These are phyloP conservation scores for Cercospora sesami DNA, from an alignment of 2,329 filamentous ascomycete species.

Conservation along the genomic window DNA sequence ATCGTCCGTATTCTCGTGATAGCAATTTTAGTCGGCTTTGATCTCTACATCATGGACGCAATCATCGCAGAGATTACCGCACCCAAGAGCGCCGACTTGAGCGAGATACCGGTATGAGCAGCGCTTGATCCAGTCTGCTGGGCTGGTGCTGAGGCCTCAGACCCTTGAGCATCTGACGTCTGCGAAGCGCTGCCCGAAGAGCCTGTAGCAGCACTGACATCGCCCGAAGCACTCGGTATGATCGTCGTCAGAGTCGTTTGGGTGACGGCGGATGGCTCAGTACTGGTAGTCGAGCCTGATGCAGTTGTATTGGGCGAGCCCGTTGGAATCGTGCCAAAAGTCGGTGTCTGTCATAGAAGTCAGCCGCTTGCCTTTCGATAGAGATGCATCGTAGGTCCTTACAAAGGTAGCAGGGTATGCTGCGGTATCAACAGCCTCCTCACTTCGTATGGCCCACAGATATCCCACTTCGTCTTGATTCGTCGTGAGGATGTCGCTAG, in stretches of 20 bases:
- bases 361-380: neutral
- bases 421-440: slow-evolving; percentile 4
- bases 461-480: slow-evolving; percentile 7
- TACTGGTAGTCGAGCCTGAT: neutral
- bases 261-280: neutral
- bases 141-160: neutral
- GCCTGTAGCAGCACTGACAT: neutral
- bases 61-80: neutral
- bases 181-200: neutral
- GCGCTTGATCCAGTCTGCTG: neutral
- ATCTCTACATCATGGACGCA: neutral
- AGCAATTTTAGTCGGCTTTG: neutral
- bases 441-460: slow-evolving; percentile 14
- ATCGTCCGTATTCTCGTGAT: neutral
- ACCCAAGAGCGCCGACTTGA: neutral
- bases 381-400: neutral
- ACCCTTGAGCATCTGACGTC: neutral
- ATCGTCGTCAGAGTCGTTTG: neutral
- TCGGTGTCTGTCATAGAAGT: neutral
- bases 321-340: neutral
- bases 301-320: neutral
- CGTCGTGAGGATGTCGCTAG: neutral
- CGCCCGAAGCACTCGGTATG: neutral
- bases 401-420: slow-evolving; percentile 13
- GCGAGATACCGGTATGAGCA: neutral